Base-by-base conservation (phyloP, 768 basidiomycete species). In the Termitomyces sp. region DNA sequence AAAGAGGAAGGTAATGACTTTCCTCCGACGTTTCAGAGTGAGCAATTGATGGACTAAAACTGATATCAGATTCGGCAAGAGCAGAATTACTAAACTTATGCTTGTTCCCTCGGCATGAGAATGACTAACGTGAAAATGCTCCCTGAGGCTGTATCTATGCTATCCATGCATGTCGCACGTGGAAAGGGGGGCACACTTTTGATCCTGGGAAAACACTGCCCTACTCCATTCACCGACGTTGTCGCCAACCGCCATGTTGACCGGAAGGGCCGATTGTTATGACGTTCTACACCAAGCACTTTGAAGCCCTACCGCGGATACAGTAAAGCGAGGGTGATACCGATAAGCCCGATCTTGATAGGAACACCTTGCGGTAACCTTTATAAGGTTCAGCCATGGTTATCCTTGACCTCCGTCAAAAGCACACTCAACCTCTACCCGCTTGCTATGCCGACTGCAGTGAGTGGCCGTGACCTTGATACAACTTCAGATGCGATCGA, bases 401-500 rank as follows among this genome's bases (percentile, higher is more conserved):
- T 36, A 22, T 24, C 7, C 36, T n/a, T 1, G 30, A 24, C 10
- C 48, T 20, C 50, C 18, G 18, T 18, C 8, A 7, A 13, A 41
- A 41, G 18, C 5, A 24, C 6, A 38, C 10, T 30, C 26, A 9
- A 30, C 18, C n/a, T 7, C 14, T 26, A 20, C 7, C 16, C 24
- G 24, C 33, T 40, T 5, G 13, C 3, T 14, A 58, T 58, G 57
- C 51, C 57, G 14, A 41, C 50, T 10, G 28, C 41, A 38, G 11
- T 54, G 8, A 54, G 10, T 38, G 57, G 57, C 30, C 47, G 14
- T 54, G 57, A 58, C n/a, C 52, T 58, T 36, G 57, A 58, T 18
- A 24, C 26, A 16, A 58, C 57, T 41, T 62, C 61, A 38, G 61
- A 62, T 33, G 58, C 55, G 26, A 56, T 62, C 16, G 61, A 62